Evolutionary conservation across 176 grass and related monocot species (phyloP).

Genomic region (Thalia dealbata): DNA sequence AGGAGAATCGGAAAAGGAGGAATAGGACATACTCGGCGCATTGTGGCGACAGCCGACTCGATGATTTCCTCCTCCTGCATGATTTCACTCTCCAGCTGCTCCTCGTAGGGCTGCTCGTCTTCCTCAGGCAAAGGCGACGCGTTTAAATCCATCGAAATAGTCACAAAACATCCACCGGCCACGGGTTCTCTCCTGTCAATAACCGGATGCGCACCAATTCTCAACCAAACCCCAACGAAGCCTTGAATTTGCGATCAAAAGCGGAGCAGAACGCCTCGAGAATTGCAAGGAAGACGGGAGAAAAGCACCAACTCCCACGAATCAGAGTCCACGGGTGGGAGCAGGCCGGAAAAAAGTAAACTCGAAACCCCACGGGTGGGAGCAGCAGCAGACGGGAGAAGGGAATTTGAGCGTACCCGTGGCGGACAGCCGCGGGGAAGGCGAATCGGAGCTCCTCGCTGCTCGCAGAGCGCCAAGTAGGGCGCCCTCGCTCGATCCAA

Average conservation of each 20-base stretch:
- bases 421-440: not conserved
- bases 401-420: not conserved
- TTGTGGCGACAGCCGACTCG: constrained; percentile 60
- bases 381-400: not conserved
- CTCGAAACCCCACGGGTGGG: too few relatives aligned
- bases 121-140: constrained; percentile 91
- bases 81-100: constrained; percentile 38
- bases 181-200: not conserved
- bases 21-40: constrained; percentile 52
- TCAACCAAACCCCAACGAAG: not conserved
- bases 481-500: not conserved
- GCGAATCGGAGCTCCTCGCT: not conserved
- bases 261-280: not conserved
- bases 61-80: constrained; percentile 65
- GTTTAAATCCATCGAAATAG: constrained; percentile 69
- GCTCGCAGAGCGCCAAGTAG: not conserved
- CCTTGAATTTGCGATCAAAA: not conserved
- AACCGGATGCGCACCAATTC: not conserved
- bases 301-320: not conserved
- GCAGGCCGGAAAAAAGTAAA: not conserved
- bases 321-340: not conserved
- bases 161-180: constrained; percentile 7
- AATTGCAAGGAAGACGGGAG: not conserved
- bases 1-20: not conserved
- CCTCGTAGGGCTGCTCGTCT: constrained; percentile 69